Evolutionary conservation across 1,284 basidiomycete genomes (phyloP).

Genomic region (Salmacisia buchloeana): DNA sequence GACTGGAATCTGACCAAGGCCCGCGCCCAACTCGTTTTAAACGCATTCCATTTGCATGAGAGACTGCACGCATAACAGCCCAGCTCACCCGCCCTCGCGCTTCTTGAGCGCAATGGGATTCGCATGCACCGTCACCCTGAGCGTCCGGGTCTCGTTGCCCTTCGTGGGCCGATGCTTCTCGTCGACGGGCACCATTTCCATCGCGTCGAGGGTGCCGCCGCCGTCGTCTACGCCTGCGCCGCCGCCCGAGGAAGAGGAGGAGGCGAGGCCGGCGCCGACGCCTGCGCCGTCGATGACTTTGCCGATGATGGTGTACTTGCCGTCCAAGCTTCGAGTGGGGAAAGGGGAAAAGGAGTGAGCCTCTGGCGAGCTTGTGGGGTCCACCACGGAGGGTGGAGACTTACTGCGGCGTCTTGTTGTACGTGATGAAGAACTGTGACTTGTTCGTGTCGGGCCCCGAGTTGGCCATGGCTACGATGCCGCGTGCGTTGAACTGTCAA

Average conservation of each 20-base stretch:
- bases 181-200: constrained; percentile 78
- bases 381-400: not conserved
- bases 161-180: constrained; percentile 78
- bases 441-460: constrained; percentile 88
- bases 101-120: constrained; percentile 69
- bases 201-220: constrained; percentile 31
- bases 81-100: not conserved
- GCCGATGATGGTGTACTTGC: constrained; percentile 46
- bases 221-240: constrained; percentile 18
- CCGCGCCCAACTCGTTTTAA: too few relatives aligned
- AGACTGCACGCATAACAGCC: too few relatives aligned
- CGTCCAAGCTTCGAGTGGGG: constrained; percentile 24
- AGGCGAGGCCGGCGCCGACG: not conserved
- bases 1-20: too few relatives aligned
- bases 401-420: constrained; percentile 36
- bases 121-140: constrained; percentile 81
- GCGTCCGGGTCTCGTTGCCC: constrained; percentile 68
- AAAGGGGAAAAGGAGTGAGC: not conserved
- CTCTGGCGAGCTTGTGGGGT: not conserved
- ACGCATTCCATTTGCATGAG: too few relatives aligned
- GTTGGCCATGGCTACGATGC: constrained; percentile 95
- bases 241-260: too few relatives aligned
- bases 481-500: constrained; percentile 81
- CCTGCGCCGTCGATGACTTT: constrained; percentile 42
- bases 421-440: constrained; percentile 44